These are phyloP conservation scores for Pseudogymnoascus sp. DNA, from an alignment of 2,329 filamentous ascomycete genomes.

Conservation along the genomic window DNA sequence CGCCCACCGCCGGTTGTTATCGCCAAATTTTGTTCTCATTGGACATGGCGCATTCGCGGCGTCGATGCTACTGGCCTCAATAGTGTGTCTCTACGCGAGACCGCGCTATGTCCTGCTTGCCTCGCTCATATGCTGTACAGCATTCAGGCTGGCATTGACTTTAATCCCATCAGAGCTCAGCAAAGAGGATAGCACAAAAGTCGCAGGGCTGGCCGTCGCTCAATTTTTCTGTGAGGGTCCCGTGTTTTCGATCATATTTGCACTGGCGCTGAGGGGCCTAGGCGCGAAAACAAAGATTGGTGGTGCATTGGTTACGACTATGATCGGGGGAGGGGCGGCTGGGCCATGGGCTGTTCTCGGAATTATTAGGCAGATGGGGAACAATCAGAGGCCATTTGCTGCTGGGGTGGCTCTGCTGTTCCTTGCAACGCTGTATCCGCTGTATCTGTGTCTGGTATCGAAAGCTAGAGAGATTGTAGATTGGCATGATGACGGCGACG, in stretches of 20 bases:
- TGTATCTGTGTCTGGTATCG: slow-evolving; percentile 21
- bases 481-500: slow-evolving; percentile 4
- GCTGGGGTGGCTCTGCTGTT: slow-evolving; percentile 22
- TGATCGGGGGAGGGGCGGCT: slow-evolving; percentile 20
- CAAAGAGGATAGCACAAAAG: neutral
- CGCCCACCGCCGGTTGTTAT: slow-evolving; percentile 17
- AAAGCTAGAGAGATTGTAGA: slow-evolving; percentile 22
- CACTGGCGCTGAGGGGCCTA: slow-evolving; percentile 67
- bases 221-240: slow-evolving; percentile 73
- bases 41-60: slow-evolving; percentile 37
- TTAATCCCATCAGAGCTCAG: slow-evolving; percentile 35
- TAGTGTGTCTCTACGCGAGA: slow-evolving; percentile 60
- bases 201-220: slow-evolving; percentile 53
- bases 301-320: slow-evolving; percentile 37
- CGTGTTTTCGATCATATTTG: slow-evolving; percentile 72
- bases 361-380: slow-evolving; percentile 7
- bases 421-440: slow-evolving; percentile 20
- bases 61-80: slow-evolving; percentile 61
- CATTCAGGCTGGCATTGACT: slow-evolving; percentile 33
- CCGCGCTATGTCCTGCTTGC: slow-evolving; percentile 54
- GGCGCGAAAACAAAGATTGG: slow-evolving; percentile 71
- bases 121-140: slow-evolving; percentile 51
- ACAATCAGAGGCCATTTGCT: neutral
- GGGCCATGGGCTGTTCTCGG: slow-evolving; percentile 25
- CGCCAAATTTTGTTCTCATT: slow-evolving; percentile 39